These are phyloP conservation scores for Parsonsia alboflavescens DNA, from an alignment of 257 asterid genomes.

Conservation along the genomic window DNA sequence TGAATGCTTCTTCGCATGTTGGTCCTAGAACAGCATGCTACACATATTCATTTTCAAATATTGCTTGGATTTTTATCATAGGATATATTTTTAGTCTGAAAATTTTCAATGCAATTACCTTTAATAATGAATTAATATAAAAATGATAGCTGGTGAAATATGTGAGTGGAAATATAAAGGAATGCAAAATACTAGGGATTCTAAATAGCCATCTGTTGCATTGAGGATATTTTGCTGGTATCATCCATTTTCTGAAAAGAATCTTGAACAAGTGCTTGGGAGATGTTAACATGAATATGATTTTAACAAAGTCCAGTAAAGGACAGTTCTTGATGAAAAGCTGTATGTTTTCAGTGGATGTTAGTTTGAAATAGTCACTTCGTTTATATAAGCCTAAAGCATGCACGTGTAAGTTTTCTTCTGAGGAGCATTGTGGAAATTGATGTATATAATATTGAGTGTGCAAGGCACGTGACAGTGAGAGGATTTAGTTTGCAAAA, in stretches of 20 bases:
- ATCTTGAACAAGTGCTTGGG: background rate
- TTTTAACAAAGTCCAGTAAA: background rate
- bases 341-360: background rate
- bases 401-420: background rate
- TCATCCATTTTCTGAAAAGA: background rate
- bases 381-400: background rate
- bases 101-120: background rate
- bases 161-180: background rate
- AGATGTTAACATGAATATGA: background rate
- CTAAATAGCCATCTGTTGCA: background rate
- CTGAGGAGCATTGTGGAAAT: background rate
- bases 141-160: background rate
- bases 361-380: background rate
- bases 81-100: background rate
- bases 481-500: background rate
- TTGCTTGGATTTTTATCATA: background rate
- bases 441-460: background rate
- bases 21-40: background rate
- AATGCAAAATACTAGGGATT: background rate
- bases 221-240: background rate
- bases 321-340: background rate
- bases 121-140: background rate
- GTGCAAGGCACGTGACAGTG: background rate
- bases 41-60: background rate
- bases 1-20: conserved; percentile 7